Evolutionary conservation across 495 filamentous ascomycete genomes (phyloP), one percentile per base, ranked within the genome.

Genomic region (Platismatia glauca): DNA sequence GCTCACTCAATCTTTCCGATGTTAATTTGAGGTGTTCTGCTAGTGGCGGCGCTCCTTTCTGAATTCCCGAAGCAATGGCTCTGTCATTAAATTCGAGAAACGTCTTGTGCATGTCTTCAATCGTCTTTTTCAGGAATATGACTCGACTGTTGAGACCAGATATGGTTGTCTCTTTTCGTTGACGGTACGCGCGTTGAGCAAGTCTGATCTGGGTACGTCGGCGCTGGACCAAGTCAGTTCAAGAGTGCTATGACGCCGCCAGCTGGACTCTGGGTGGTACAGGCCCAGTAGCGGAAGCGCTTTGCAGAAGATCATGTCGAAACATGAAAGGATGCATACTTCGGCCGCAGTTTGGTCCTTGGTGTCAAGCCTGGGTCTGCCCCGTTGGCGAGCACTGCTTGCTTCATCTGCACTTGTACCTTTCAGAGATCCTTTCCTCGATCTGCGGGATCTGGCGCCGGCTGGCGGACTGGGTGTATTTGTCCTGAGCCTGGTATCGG

Each of bases 151-250:
- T 87, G 9, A 94, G 77, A 1, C 84, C 82, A n/a, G 82, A 80
- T 57, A 95, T 89, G 4, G 86, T 88, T 29, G 81, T 88, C 70
- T 95, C 89, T 70, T 94, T 93, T 20, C 90, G 85, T 65, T 89
- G 83, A 13, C 90, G 84, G 68, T 95, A 95, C 3, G 90, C 89
- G 38, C 90, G 80, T 69, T 95, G 90, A 13, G 90, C 90, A 60
- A 94, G 79, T 43, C 90, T 84, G 60, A 93, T 92, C 74, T 95
- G 90, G n/a, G 87, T 91, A 57, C 90, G 82, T 39, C 90, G 84
- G 55, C 89, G 84, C 89, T 95, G 68, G 33, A 62, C 58, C 9
- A 37, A 59, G 64, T 67, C 38, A 63, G 44, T 27, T 56, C 35
- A 53, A 16, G 6, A 33, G 24, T 53, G 50, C 50, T 20, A 33